Evolutionary conservation across 345 rosid genomes (phyloP).

Genomic region (Pseudoturritis turrita): DNA sequence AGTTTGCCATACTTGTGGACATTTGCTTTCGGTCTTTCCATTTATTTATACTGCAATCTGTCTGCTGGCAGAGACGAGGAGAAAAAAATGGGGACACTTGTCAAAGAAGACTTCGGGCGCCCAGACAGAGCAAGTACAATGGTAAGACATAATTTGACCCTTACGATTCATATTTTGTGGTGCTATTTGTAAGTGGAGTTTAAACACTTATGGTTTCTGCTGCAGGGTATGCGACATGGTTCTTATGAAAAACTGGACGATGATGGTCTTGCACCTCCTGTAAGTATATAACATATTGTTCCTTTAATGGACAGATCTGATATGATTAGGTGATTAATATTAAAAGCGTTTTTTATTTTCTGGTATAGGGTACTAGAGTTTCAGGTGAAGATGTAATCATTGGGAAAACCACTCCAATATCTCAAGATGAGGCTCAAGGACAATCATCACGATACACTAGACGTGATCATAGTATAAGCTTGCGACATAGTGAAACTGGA

Average conservation of each 20-base stretch:
- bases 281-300: conserved; percentile 33
- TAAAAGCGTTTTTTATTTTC: neutral
- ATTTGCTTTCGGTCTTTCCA: neutral
- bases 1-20: conserved; percentile 8
- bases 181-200: conserved; percentile 9
- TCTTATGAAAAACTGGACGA: conserved; percentile 95
- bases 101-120: conserved; percentile 95
- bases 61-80: conserved; percentile 73
- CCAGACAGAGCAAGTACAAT: conserved; percentile 87
- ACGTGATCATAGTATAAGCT: conserved; percentile 96
- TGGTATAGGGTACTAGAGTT: conserved; percentile 83
- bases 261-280: conserved; percentile 99
- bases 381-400: conserved; percentile 97
- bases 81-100: conserved; percentile 98
- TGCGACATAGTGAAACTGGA: conserved; percentile 95
- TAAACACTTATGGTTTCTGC: conserved; percentile 14
- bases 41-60: neutral
- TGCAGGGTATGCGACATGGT: conserved; percentile 98
- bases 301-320: neutral
- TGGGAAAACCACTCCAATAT: conserved; percentile 90
- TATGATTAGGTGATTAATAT: neutral
- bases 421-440: conserved; percentile 92
- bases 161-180: neutral
- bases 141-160: conserved; percentile 41
- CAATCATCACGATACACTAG: conserved; percentile 69